A percentile compares a stretch with the other conserved stretches of the same genome.
Conservation (phyloP, 1,284 basidiomycete species). For the Trametes sp. region DNA sequence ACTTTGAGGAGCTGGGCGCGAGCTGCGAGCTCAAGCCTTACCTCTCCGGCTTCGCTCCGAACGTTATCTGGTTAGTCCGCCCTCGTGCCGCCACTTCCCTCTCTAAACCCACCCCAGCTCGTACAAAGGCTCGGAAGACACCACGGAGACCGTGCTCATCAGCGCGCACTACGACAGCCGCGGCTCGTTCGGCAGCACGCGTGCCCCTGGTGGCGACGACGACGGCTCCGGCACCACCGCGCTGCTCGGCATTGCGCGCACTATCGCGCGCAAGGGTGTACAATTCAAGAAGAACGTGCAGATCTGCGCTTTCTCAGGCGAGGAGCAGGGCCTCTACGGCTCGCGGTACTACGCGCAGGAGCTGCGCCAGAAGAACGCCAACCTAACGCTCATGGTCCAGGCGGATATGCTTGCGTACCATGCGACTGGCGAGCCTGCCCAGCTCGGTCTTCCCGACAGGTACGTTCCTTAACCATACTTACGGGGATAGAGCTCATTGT, state of each 20-base stretch:
- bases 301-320: slow-evolving; percentile 74
- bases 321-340: slow-evolving; percentile 75
- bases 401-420: slow-evolving; percentile 91
- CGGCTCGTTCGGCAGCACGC: slow-evolving; percentile 80
- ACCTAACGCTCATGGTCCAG: slow-evolving; percentile 84
- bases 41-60: slow-evolving; percentile 78
- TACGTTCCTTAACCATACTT: slow-evolving; percentile 44
- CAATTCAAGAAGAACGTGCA: slow-evolving; percentile 74
- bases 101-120: slow-evolving; percentile 47
- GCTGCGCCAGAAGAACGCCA: slow-evolving; percentile 61
- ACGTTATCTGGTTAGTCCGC: slow-evolving; percentile 76
- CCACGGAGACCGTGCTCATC: slow-evolving; percentile 70
- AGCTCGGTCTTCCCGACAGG: slow-evolving; percentile 79
- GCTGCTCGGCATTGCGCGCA: slow-evolving; percentile 78
- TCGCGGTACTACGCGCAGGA: slow-evolving; percentile 73
- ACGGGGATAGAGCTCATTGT: background rate
- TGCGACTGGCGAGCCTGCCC: slow-evolving; percentile 74
- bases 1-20: slow-evolving; percentile 78
- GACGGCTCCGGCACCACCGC: slow-evolving; percentile 83
- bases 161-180: slow-evolving; percentile 89
- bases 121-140: slow-evolving; percentile 58
- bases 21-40: slow-evolving; percentile 72
- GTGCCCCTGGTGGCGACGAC: slow-evolving; percentile 81
- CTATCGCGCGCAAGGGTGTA: slow-evolving; percentile 68
- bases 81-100: background rate